Conservation (phyloP, 345 rosid species). For the Bretschneidera sinensis region DNA sequence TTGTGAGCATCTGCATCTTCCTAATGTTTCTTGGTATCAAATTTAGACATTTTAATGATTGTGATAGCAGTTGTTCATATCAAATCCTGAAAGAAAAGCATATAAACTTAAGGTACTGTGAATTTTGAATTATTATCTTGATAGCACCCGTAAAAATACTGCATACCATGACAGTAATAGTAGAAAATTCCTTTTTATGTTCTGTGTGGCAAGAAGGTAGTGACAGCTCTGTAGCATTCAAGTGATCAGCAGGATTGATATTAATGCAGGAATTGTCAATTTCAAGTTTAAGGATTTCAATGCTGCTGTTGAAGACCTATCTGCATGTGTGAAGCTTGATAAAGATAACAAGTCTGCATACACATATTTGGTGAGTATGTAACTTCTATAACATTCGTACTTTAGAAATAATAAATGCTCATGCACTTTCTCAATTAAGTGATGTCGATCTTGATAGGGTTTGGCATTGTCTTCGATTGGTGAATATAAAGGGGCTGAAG, state of each 20-base stretch:
- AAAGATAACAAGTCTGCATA: slow-evolving; percentile 84
- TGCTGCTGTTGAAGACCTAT: slow-evolving; percentile 83
- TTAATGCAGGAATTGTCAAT: slow-evolving; percentile 79
- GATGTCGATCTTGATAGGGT: slow-evolving; percentile 46
- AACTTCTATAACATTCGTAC: slow-evolving; percentile 14
- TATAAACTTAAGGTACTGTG: background rate
- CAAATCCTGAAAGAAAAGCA: background rate
- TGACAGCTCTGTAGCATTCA: background rate
- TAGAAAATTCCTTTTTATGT: background rate
- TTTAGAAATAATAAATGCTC: slow-evolving; percentile 11
- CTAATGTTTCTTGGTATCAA: background rate
- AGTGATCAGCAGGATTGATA: slow-evolving; percentile 16
- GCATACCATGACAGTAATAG: background rate
- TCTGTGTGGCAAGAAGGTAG: background rate
- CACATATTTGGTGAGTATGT: slow-evolving; percentile 69
- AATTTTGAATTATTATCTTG: background rate
- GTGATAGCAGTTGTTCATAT: background rate
- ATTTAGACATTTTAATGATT: too few relatives aligned
- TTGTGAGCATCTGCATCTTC: background rate
- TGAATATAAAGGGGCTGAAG: slow-evolving; percentile 77
- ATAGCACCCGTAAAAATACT: background rate
- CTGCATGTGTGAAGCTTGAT: slow-evolving; percentile 79
- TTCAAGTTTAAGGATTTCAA: slow-evolving; percentile 86
- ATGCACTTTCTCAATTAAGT: slow-evolving; percentile 14
- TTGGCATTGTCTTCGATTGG: slow-evolving; percentile 71